Evolutionary conservation across 1,139 yeast species (phyloP), one percentile per base, ranked within the genome.

Genomic region (Blastobotrys raffinosifermentans): DNA sequence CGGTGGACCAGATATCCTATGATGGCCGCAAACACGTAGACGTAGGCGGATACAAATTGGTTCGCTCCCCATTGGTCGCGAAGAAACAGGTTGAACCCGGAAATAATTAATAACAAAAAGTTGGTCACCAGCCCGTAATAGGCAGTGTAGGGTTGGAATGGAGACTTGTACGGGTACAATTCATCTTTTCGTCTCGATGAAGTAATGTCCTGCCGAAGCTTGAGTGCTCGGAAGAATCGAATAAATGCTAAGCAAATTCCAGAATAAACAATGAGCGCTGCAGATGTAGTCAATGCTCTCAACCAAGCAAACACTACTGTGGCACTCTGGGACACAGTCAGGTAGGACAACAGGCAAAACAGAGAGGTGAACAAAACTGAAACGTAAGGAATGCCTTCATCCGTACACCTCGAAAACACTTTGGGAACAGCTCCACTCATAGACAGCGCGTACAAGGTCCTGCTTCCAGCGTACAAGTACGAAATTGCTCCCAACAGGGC

Each of bases 401-500:
- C 64, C 26, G 78, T 73, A 54, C 93, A 80, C 32, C 66, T 60
- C 1, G 80, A 65, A 50, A 84, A 77, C 19, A 73, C 56, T 19
- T 60, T 62, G 17, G 89, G 87, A 1, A 86, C 81, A 48, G 80
- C 77, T 2, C 78, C 73, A 51, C 80, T 86, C 21, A 79, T 64
- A 0, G 93, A 75, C 58, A 85, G 64, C 1, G 89, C 82, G 53
- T 83, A 83, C 26, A 84, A 58, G 0, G 94, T 84, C 46, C 95
- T 66, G 13, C 91, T 79, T 22, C 89, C 75, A 2, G 85, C 91
- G 50, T 83, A 85, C 19, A 85, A 58, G 48, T 81, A 89, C 0
- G 93, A 76, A 33, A 80, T 74, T 0, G 87, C 93, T 20, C 94
- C 79, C 34, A 84, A 73, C 8, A 85, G 68, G 0, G 93, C 93